phyloP scores from a whole-genome alignment of 139 green algal species.

The Closterium sp. region DNA sequence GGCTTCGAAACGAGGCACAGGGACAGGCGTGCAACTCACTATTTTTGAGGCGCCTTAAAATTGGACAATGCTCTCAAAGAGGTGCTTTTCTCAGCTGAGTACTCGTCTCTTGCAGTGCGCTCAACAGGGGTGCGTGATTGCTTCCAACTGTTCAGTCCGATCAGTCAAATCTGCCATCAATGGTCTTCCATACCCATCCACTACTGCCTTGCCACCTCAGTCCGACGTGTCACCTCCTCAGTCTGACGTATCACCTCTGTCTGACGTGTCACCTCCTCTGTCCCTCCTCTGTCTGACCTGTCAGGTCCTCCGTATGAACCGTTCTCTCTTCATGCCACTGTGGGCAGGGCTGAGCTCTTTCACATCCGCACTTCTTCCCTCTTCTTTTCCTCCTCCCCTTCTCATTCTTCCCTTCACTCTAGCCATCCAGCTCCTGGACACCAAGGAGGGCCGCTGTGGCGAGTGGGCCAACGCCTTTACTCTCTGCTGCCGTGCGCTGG shows the following conservation, averaged over 20 bases:
- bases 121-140: neutral
- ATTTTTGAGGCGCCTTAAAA: too few species aligned
- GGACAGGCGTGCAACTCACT: too few species aligned
- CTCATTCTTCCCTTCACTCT: neutral
- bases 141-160: neutral
- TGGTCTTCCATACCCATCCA: too few species aligned
- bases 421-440: neutral
- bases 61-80: too few species aligned
- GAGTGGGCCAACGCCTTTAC: constrained; percentile 49
- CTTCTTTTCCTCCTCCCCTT: neutral
- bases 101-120: too few species aligned
- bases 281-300: neutral
- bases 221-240: neutral
- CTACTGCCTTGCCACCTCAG: too few species aligned
- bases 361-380: neutral
- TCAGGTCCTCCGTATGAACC: neutral
- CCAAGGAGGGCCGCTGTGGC: constrained; percentile 43
- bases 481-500: too few species aligned
- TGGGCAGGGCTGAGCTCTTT: neutral
- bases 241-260: neutral
- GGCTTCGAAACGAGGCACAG: too few species aligned
- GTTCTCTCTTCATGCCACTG: neutral
- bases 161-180: neutral
- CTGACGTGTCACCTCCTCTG: neutral
- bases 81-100: too few species aligned